These are phyloP conservation scores for Cutaneotrichosporon sp. DNA, from an alignment of 1,284 basidiomycete genomes.

Conservation along the genomic window DNA sequence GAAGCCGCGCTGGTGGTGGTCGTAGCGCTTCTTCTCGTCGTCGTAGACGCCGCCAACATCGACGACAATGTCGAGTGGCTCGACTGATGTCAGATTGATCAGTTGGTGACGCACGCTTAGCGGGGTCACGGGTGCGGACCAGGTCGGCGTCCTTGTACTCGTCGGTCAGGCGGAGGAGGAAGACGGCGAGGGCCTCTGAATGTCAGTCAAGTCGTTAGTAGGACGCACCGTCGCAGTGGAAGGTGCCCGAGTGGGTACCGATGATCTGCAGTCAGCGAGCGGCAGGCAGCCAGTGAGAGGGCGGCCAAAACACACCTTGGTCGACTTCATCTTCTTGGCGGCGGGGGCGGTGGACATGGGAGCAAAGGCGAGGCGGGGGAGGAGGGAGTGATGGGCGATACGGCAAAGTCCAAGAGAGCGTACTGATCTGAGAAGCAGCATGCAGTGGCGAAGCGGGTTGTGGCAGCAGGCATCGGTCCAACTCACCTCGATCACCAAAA, in stretches of 20 bases:
- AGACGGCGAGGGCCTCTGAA: slow-evolving; percentile 56
- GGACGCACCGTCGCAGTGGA: slow-evolving; percentile 86
- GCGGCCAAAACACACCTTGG: slow-evolving; percentile 27
- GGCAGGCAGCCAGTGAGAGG: not conserved
- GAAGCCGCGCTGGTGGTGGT: slow-evolving; percentile 97
- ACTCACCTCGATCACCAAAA: no score
- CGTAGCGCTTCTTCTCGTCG: slow-evolving; percentile 73
- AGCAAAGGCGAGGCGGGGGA: slow-evolving; percentile 9
- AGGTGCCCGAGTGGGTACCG: slow-evolving; percentile 92
- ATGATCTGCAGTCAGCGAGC: slow-evolving; percentile 56
- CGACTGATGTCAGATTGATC: slow-evolving; percentile 55
- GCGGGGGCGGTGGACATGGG: slow-evolving; percentile 34
- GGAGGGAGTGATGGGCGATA: not conserved
- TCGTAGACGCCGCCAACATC: slow-evolving; percentile 96
- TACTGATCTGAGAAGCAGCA: not conserved
- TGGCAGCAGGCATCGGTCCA: not conserved
- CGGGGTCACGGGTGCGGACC: slow-evolving; percentile 78
- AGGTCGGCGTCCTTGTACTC: slow-evolving; percentile 75
- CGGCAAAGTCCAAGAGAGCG: not conserved
- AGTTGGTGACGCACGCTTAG: slow-evolving; percentile 54
- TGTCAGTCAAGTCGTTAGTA: not conserved
- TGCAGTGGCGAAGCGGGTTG: not conserved
- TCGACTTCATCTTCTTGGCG: slow-evolving; percentile 53
- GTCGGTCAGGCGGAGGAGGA: slow-evolving; percentile 76
- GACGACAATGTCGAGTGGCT: slow-evolving; percentile 91